Percentiles rank a stretch among this genome's conserved stretches.
Conservation (phyloP, 768 basidiomycete species). For the Podaxis carcinomalis region DNA sequence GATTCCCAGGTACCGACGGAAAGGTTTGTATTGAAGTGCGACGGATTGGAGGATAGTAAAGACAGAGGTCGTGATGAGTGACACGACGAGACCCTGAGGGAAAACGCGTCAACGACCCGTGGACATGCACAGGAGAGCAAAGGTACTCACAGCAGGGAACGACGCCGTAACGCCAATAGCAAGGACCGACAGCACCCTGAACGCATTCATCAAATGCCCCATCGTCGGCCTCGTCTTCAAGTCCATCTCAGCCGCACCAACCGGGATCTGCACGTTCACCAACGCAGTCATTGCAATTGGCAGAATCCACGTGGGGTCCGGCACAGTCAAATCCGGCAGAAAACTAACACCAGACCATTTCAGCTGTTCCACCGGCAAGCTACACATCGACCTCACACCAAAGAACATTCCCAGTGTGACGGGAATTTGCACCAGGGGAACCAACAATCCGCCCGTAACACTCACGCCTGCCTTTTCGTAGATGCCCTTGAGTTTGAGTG, state of each 20-base stretch:
- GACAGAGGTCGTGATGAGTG: slow-evolving; percentile 33
- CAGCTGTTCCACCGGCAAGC: slow-evolving; percentile 69
- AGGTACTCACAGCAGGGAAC: slow-evolving; percentile 63
- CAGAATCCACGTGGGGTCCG: slow-evolving; percentile 75
- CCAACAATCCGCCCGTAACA: slow-evolving; percentile 43
- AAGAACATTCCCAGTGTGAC: slow-evolving; percentile 83
- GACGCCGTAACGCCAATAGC: slow-evolving; percentile 42
- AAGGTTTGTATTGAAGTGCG: slow-evolving; percentile 35
- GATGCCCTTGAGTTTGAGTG: slow-evolving; percentile 48
- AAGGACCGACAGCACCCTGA: slow-evolving; percentile 53
- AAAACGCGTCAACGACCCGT: background rate
- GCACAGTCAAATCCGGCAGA: slow-evolving; percentile 70
- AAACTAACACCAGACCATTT: slow-evolving; percentile 69
- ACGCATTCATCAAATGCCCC: slow-evolving; percentile 64
- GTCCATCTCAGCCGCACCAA: slow-evolving; percentile 52
- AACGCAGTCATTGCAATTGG: slow-evolving; percentile 51
- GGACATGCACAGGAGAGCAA: background rate
- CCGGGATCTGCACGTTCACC: slow-evolving; percentile 71
- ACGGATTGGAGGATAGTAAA: slow-evolving; percentile 49
- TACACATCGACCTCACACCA: slow-evolving; percentile 67
- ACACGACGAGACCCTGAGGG: slow-evolving; percentile 36
- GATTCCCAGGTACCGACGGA: slow-evolving; percentile 37
- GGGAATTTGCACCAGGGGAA: slow-evolving; percentile 60
- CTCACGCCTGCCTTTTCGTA: slow-evolving; percentile 65
- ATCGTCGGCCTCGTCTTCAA: slow-evolving; percentile 52